These are phyloP conservation scores for Pulveroboletus sp. DNA, from an alignment of 768 basidiomycete species.

Conservation along the genomic window DNA sequence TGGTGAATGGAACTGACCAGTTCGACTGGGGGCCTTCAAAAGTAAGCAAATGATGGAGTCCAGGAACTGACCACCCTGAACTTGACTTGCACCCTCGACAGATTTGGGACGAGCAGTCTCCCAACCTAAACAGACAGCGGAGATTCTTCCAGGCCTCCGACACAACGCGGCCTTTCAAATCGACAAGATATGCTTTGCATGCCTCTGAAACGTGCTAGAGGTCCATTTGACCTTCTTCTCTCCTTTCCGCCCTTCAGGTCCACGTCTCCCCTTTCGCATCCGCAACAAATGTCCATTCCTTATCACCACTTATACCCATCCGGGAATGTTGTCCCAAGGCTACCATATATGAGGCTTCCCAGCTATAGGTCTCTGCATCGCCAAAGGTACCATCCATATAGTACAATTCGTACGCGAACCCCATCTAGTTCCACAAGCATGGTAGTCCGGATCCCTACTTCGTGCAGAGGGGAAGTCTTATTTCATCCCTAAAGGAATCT, in stretches of 20 bases:
- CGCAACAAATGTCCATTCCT: conserved; percentile 17
- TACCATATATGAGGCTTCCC: conserved; percentile 20
- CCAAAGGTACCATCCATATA: conserved; percentile 23
- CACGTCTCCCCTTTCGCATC: not conserved
- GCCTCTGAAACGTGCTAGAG: conserved; percentile 23
- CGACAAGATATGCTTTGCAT: conserved; percentile 14
- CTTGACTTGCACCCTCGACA: conserved; percentile 5
- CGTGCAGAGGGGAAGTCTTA: conserved; percentile 2
- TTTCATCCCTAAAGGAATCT: conserved; percentile 9
- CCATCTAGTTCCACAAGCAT: not conserved
- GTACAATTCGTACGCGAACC: not conserved
- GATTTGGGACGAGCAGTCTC: conserved; percentile 4
- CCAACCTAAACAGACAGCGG: conserved; percentile 22
- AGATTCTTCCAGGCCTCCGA: conserved; percentile 17
- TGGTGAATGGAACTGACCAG: conserved; percentile 4
- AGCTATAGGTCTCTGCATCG: conserved; percentile 16
- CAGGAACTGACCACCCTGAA: conserved; percentile 13
- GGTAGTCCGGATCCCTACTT: conserved; percentile 7
- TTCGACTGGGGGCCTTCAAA: conserved; percentile 9
- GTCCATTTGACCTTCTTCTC: conserved; percentile 3
- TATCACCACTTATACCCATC: conserved; percentile 13
- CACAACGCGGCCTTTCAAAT: conserved; percentile 25
- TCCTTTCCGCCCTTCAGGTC: not conserved
- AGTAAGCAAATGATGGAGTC: conserved; percentile 8
- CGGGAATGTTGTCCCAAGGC: conserved; percentile 2